These are phyloP conservation scores for Aspergillus fumigatus DNA, from an alignment of 2,329 filamentous ascomycete genomes.

Conservation along the genomic window DNA sequence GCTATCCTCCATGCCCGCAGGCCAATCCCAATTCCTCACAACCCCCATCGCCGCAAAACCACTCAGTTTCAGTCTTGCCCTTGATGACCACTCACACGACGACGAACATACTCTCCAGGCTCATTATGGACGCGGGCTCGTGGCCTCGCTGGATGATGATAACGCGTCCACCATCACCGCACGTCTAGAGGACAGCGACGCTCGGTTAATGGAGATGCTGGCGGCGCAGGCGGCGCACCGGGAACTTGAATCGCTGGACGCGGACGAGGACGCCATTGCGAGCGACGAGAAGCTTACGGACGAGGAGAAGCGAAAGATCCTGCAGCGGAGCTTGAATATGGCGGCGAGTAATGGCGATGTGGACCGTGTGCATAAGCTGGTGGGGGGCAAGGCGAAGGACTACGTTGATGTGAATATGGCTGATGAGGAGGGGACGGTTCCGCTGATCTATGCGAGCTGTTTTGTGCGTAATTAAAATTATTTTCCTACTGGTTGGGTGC, in stretches of 20 bases:
- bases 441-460: constrained; percentile 94
- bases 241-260: constrained; percentile 62
- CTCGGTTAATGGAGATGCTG: constrained; percentile 89
- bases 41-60: constrained; percentile 80
- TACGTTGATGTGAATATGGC: constrained; percentile 81
- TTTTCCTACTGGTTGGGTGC: not conserved
- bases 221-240: constrained; percentile 86
- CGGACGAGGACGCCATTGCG: constrained; percentile 76
- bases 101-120: constrained; percentile 45
- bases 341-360: constrained; percentile 95
- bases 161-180: constrained; percentile 42
- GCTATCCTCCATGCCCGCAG: constrained; percentile 44
- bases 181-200: constrained; percentile 70
- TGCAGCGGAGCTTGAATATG: constrained; percentile 90
- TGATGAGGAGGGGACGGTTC: constrained; percentile 93
- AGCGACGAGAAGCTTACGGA: constrained; percentile 67
- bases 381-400: constrained; percentile 66
- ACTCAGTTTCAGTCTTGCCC: constrained; percentile 75
- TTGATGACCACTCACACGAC: constrained; percentile 73
- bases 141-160: constrained; percentile 17
- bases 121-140: constrained; percentile 27
- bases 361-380: constrained; percentile 69
- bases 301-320: constrained; percentile 70
- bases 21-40: constrained; percentile 92
- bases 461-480: constrained; percentile 62